Evolutionary conservation across 2,329 filamentous ascomycete genomes (phyloP), one percentile per base, ranked within the genome.

Genomic region (Metarhizium album): DNA sequence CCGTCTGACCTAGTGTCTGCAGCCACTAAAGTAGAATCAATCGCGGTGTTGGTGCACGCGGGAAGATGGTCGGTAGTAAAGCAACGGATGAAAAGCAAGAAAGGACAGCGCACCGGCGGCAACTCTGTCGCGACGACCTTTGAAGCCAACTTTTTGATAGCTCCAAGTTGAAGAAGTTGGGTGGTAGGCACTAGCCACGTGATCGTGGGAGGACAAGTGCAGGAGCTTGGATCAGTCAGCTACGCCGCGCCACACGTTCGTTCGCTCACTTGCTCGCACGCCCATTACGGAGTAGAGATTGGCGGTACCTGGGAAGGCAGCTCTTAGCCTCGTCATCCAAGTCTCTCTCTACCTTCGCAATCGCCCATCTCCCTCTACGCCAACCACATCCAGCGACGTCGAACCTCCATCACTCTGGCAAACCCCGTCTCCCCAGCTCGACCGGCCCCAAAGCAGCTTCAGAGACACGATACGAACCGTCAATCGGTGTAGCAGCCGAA

Each of bases 291-390:
- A 53, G 57, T 55, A 49, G 47, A 31, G 46, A 56, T 51, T 54
- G 49, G 57, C 43, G n/a, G 43, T 46, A 24, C 49, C 49, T 42
- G 63, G n/a, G n/a, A 69, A 75, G 73, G 72, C 72, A 74, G 70
- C 72, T 71, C 68, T 65, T 69, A 73, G 74, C 74, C 72, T 76
- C 74, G 74, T 77, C 74, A 77, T 74, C 73, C 52, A 70, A 68
- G 68, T 66, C 62, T 59, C 57, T 66, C 62, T 59, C 57, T 60
- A n/a, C 24, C 47, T 45, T 45, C 22, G 37, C 38, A 22, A 20
- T 23, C 33, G 22, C 27, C 16, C 42, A 52, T 54, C 45, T 29
- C 27, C 27, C 27, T 29, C 27, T 29, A 45, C 33, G 51, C 57
- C 50, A 55, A 58, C 54, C 56, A 54, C 52, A 51, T 52, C 51